Percentiles rank a stretch among this genome's conserved stretches.
phyloP scores from a whole-genome alignment of 2,329 filamentous ascomycete species.

The Bertia moriformis region DNA sequence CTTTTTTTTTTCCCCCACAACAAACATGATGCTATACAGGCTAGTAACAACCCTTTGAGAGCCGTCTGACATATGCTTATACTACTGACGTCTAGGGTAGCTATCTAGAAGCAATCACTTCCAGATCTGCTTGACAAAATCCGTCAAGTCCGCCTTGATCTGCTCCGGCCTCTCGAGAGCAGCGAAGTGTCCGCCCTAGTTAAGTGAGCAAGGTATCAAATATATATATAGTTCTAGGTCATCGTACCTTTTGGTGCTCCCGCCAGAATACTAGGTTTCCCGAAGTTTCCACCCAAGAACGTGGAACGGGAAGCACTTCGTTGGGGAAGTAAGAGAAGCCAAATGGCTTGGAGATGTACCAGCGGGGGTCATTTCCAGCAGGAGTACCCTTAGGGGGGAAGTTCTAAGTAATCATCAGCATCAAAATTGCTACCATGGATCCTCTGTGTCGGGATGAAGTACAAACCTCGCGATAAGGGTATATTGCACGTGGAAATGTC shows the following conservation, averaged over 20 bases:
- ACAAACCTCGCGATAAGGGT: constrained; percentile 25
- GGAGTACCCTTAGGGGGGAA: neutral
- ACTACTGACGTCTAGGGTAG: too few species aligned
- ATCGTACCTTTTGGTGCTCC: constrained; percentile 5
- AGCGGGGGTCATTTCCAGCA: constrained; percentile 8
- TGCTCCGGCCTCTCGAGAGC: constrained; percentile 23
- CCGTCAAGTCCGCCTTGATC: constrained; percentile 26
- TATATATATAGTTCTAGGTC: constrained; percentile 3
- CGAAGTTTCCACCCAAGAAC: constrained; percentile 11
- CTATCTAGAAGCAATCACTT: too few species aligned
- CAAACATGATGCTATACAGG: too few species aligned
- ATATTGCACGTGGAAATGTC: constrained; percentile 29
- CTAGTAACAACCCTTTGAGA: too few species aligned
- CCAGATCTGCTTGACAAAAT: constrained; percentile 20
- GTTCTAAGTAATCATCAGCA: constrained; percentile 13
- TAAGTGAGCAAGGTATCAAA: constrained; percentile 3
- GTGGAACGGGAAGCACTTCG: constrained; percentile 23
- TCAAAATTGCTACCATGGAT: neutral
- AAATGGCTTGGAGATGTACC: constrained; percentile 24
- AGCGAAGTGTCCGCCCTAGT: constrained; percentile 36
- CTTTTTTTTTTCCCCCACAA: too few species aligned
- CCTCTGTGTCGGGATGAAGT: too few species aligned
- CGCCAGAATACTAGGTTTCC: constrained; percentile 6
- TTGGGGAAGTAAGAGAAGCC: constrained; percentile 28
- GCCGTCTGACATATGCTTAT: too few species aligned